Base-by-base conservation (phyloP, 169 alveolate genomes). In the Plasmodium coatneyi region DNA sequence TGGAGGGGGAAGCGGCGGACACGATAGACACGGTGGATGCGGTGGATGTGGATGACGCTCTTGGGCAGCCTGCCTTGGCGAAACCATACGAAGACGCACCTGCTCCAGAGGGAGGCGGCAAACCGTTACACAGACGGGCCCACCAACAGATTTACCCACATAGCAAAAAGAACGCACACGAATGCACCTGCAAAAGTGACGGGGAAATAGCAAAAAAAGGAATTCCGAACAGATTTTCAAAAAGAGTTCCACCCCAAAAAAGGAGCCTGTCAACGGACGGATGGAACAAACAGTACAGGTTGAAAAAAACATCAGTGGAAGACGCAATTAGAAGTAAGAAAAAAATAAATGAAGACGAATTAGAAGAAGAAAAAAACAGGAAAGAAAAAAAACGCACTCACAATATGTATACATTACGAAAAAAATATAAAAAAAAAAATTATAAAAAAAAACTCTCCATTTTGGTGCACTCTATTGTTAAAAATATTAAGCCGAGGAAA, bases 401-500 rank as follows among this genome's bases (percentile, higher is more conserved):
- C 3, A 32, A 71, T 46, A 71, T 84, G 19, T 74, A 84, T 46
- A 25, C 52, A n/a, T 28, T 84, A 25, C 10, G 36, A 84, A 49
- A 84, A 71, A 41, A 10, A 19, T 84, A 71, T 22, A 49, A 84
- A 71, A 43, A 72, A 84, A 84, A 84, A 52, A 41, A 54, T 7
- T 84, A 74, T 36, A 74, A 28, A 28, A 71, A 52, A 84, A 71
- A 52, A n/a, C 28, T 84, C 14, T 41, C 28, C 7, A 87, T 22
- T 10, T 78, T 87, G 28, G 30, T 79, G 49, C 89, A 87, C 71
- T 78, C 93, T 14, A 87, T 87, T 79, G 86, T 87, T 39, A 87
- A 79, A 78, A 52, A 87, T 56, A 39, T 87, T 19, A 87, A 78
- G 80, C 93, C 93, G 1, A 78, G 32, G 41, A 66, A 36, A 79